Base-by-base conservation (phyloP, 1,139 yeast genomes). In the Lodderomyces orthopsilosis region DNA sequence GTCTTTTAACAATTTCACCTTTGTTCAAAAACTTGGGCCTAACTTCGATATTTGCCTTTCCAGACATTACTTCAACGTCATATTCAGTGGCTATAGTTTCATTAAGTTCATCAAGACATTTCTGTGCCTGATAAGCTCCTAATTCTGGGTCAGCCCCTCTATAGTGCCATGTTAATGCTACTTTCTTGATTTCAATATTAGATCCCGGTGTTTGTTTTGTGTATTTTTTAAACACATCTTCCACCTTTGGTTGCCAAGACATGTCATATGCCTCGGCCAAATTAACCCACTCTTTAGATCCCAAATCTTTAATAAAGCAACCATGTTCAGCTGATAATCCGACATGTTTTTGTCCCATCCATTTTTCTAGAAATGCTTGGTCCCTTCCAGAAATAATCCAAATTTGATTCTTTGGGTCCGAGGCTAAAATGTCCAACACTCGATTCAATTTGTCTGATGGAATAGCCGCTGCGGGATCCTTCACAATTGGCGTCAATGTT, bases 311-410 rank as follows among this genome's bases (percentile, higher is more conserved):
- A 77, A 93, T 78, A 57, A 93, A 94, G 58, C 98, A 91, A 9
- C 99, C 99, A 63, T 94, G 99, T 61, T 94, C 99, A 0, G 98
- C 98, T 47, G 94, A 83, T 46, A 94, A 72, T 1, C 97, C 97
- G 34, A 93, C 70, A 51, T 75, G 63, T 53, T 77, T 75, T 39
- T 77, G 57, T 15, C 97, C 97, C 51, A 91, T 71, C 95, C 97
- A 91, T 63, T 83, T 81, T 52, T 86, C 95, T 55, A 94, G 74
- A 61, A 94, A 94, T 40, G 73, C 81, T 64, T 87, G 96, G 62
- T 94, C 99, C 53, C 99, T 81, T 5, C 99, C 99, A 36, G 95
- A 85, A 48, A 94, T 91, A 48, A 94, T 81, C 98, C 98, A 94
- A 38, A 94, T 85, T 58, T 81, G 84, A 63, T 94, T 94, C 49